Conservation (phyloP, 2,329 filamentous ascomycete genomes). For the Penicillium sp. region DNA sequence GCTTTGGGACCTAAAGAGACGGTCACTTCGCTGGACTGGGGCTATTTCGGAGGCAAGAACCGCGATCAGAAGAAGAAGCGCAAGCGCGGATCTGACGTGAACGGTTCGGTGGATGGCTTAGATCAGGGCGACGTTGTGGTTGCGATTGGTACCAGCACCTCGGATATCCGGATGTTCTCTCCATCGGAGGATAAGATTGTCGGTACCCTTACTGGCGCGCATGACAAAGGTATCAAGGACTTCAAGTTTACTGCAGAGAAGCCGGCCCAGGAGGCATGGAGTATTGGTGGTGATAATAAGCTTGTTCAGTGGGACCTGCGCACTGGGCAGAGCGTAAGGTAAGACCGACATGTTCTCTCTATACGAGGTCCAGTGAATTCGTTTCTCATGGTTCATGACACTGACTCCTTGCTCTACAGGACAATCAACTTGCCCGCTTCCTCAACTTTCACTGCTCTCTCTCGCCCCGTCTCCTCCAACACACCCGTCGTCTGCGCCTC, state of each 20-base stretch:
- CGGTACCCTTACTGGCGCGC: constrained; percentile 49
- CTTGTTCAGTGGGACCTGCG: constrained; percentile 57
- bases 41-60: constrained; percentile 47
- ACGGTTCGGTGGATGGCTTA: constrained; percentile 40
- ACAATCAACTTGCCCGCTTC: constrained; percentile 49
- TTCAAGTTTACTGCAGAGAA: constrained; percentile 54
- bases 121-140: constrained; percentile 50
- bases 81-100: constrained; percentile 51
- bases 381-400: constrained; percentile 9
- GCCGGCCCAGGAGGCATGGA: constrained; percentile 53
- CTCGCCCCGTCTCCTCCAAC: constrained; percentile 46
- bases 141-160: constrained; percentile 54
- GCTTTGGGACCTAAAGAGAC: constrained; percentile 51
- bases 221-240: constrained; percentile 53
- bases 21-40: constrained; percentile 57
- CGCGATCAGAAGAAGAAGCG: constrained; percentile 55
- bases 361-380: constrained; percentile 2
- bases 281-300: constrained; percentile 57
- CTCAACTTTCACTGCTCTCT: constrained; percentile 45
- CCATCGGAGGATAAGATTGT: constrained; percentile 53
- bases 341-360: constrained; percentile 15
- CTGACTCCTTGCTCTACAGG: constrained; percentile 34
- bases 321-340: constrained; percentile 50
- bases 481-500: constrained; percentile 55
- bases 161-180: constrained; percentile 56